These are phyloP conservation scores for Mesotaenium endlicherianum DNA, from an alignment of 139 green algal species.

Conservation along the genomic window DNA sequence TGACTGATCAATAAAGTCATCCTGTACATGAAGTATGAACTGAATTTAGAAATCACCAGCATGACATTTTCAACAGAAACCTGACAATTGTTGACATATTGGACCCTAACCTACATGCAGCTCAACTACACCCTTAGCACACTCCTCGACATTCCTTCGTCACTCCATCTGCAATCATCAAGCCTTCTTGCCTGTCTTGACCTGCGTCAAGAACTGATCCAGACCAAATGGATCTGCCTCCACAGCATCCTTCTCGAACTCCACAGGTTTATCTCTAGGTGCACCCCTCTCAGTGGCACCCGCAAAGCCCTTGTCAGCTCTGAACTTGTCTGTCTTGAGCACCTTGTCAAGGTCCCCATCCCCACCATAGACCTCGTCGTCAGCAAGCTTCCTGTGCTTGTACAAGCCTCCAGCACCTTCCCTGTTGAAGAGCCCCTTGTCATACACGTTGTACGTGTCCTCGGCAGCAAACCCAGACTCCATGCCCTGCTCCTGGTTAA, in stretches of 20 bases:
- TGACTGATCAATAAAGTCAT: too few relatives aligned
- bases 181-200: constrained; percentile 64
- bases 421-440: constrained; percentile 91
- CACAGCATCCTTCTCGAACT: constrained; percentile 81
- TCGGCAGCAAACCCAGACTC: constrained; percentile 77
- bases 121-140: too few relatives aligned
- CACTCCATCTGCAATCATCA: too few relatives aligned
- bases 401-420: constrained; percentile 59
- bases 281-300: constrained; percentile 59
- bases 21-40: too few relatives aligned
- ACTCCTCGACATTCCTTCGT: too few relatives aligned
- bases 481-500: constrained; percentile 94
- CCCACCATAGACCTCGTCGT: constrained; percentile 50
- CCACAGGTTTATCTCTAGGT: constrained; percentile 59
- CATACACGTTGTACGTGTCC: constrained; percentile 93
- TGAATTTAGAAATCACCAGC: too few relatives aligned
- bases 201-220: constrained; percentile 81
- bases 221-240: constrained; percentile 94
- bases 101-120: too few relatives aligned
- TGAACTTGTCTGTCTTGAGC: constrained; percentile 75
- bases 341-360: constrained; percentile 9
- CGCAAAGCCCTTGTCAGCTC: constrained; percentile 85
- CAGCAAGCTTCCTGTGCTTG: constrained; percentile 52
- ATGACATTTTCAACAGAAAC: too few relatives aligned
- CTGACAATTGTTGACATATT: too few relatives aligned